Evolutionary conservation across 2,329 filamentous ascomycete genomes (phyloP), one percentile per base, ranked within the genome.

Genomic region (Fusarium luffae): DNA sequence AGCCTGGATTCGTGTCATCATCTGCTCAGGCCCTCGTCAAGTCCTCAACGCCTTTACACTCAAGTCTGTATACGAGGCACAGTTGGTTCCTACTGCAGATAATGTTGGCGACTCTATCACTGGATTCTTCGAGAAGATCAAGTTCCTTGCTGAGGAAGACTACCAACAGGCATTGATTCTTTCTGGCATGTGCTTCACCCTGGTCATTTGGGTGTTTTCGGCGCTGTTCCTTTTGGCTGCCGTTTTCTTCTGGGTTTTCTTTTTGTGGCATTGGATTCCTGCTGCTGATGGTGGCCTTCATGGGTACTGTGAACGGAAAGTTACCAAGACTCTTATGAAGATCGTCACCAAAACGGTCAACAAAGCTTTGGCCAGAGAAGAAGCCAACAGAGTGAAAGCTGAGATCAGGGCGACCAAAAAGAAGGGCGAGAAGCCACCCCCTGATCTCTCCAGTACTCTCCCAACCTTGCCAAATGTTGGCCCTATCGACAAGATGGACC

Each of bases 231-330:
- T 98, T 52, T 82, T 95, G n/a, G 77, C 92, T 12, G 93, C 93
- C 0, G 83, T 90, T 23, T 74, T 97, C 3, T 89, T 97, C 64
- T 98, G 97, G 80, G 80, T 97, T 40, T 88, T 93, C 74, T 99
- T 97, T 79, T 86, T 99, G 8, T 97, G 92, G 88, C 92, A 96
- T 79, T 96, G 95, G 81, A 95, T 99, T 66, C 94, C 94, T 2
- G 87, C 87, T 37, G 85, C 89, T 13, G 94, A 98, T 75, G 93
- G 93, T 8, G 90, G 92, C 10, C 85, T 99, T 30, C 89, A 89
- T 7, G 90, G 90, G 27, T 99, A 97, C 82, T 98, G 96, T 78
- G 91, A 93, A 66, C 91, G 94, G 47, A 98, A 98, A 83, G 91
- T 97, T 78, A 97, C 97, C 81, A 90, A 89, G 74, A 86, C 94